Conservation (phyloP, 75 land plant species). For the Sequoiadendron giganteum region DNA sequence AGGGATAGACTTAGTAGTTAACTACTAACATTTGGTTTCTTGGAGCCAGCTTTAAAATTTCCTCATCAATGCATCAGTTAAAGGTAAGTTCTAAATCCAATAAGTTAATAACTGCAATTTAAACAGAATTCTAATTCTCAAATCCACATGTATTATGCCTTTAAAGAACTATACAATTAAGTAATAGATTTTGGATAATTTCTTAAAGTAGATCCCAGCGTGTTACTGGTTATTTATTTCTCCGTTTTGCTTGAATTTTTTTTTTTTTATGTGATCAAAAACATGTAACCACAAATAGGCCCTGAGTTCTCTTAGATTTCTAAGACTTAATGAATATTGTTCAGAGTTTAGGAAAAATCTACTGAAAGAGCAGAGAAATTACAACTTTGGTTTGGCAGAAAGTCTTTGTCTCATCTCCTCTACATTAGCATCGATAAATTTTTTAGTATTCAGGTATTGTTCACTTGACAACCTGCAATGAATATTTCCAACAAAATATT, state of each 20-base stretch:
- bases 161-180: background rate
- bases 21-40: too few relatives aligned
- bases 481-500: too few relatives aligned
- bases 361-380: slow-evolving; percentile 6
- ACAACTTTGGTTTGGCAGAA: too few relatives aligned
- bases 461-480: slow-evolving; percentile 50
- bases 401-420: slow-evolving; percentile 44
- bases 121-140: background rate
- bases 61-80: too few relatives aligned
- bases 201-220: background rate
- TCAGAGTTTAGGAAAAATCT: background rate
- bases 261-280: background rate
- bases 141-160: background rate
- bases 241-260: background rate
- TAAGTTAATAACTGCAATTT: background rate
- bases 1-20: too few relatives aligned
- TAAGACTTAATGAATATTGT: background rate
- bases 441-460: slow-evolving; percentile 63
- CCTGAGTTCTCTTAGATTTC: background rate
- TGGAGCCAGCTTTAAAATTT: background rate
- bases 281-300: background rate
- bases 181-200: background rate
- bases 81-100: too few relatives aligned
- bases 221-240: background rate
- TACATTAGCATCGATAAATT: slow-evolving; percentile 71